These are phyloP conservation scores for Syzygium oleosum DNA, from an alignment of 345 rosid species.

Conservation along the genomic window DNA sequence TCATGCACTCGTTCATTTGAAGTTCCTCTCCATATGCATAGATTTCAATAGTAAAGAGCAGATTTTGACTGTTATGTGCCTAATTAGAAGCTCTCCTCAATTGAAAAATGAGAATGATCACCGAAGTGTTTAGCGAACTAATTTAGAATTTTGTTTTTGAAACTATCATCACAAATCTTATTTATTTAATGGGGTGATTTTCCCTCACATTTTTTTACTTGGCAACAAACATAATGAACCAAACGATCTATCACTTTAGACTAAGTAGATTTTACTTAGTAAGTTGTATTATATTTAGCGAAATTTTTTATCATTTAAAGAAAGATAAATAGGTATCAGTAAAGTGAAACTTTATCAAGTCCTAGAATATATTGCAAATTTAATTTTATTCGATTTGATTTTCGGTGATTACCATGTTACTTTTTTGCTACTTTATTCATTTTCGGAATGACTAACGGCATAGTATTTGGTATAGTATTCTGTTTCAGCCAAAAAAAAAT, in stretches of 20 bases:
- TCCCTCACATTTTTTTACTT: not conserved
- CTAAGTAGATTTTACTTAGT: not conserved
- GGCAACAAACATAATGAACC: not conserved
- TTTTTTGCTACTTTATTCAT: not conserved
- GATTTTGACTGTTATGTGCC: not conserved
- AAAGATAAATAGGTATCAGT: not conserved
- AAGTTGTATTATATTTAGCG: not conserved
- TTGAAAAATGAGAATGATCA: not conserved
- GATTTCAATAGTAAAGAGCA: not conserved
- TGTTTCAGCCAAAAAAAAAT: not conserved
- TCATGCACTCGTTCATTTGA: not conserved
- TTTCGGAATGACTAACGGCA: not conserved
- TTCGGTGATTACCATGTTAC: not conserved
- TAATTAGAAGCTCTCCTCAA: not conserved
- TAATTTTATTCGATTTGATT: not conserved
- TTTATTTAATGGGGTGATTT: not conserved
- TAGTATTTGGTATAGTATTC: not conserved
- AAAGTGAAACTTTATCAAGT: not conserved
- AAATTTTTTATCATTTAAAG: not conserved
- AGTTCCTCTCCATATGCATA: not conserved
- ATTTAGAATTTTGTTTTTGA: not conserved
- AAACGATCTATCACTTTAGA: not conserved
- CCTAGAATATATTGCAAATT: not conserved
- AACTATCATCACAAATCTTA: not conserved
- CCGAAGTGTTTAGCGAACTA: too few relatives aligned